Evolutionary conservation across 164 flowering plant species (phyloP), one percentile per base, ranked within the genome.

Genomic region (Tinospora cordifolia): DNA sequence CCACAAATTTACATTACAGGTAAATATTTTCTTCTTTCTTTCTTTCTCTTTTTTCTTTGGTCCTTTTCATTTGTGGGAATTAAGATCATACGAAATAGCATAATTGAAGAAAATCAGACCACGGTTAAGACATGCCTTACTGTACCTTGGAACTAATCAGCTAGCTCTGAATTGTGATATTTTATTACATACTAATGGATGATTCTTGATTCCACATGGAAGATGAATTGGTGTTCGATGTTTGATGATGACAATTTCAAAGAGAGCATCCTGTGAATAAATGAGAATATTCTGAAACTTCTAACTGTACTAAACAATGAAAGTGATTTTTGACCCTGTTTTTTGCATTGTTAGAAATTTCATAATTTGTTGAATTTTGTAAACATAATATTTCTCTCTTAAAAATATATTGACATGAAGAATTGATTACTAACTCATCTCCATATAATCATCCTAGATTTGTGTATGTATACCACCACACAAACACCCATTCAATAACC

Each of bases 1-100:
- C 76, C 94, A 92, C 83, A 95, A 88, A 82, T 88, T 90, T 75
- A 92, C 97, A 30, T 80, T 95, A 62, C 92, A 95, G 97, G 99
- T 92, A 82, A 26, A 17, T 62, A 26, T 8, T 26, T 67, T 17
- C 26, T 64, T 63, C 46, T 57, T 47, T 1, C 4, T 21, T 14
- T 51, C 14, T n/a, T n/a, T 38, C n/a, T 7, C 7, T n/a, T 19
- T 6, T 41, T 65, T 38, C 24, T 12, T 30, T 19, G 26, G 0
- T 41, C 17, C 15, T 26, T 49, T 65, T 51, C 39, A 30, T 71
- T 22, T 27, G 51, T 64, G 34, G 25, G 27, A 3, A 12, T 10
- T 39, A 3, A 12, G 15, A 24, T 68, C 24, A 21, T 8, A 7
- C 21, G 24, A 54, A 19, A 8, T 34, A 17, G 49, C 17, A 15